phyloP scores from a whole-genome alignment of 148 eudicot species.

The Dianthus caryophyllus region DNA sequence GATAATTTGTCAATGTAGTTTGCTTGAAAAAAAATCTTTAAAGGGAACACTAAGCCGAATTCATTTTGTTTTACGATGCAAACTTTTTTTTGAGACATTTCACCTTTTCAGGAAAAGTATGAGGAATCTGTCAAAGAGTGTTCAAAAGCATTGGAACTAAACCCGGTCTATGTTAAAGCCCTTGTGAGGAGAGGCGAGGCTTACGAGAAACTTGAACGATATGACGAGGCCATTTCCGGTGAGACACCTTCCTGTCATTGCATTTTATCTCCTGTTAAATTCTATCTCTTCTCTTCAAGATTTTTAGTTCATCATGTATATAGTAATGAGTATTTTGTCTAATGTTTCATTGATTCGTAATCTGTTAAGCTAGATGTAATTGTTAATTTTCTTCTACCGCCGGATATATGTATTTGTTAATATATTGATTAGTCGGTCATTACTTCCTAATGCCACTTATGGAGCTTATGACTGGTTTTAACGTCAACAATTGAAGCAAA shows the following conservation, averaged over 20 bases:
- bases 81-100: neutral
- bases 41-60: neutral
- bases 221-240: slow-evolving; percentile 92
- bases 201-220: slow-evolving; percentile 84
- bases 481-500: neutral
- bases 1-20: neutral
- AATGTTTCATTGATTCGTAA: neutral
- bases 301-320: neutral
- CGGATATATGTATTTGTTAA: neutral
- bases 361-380: neutral
- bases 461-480: neutral
- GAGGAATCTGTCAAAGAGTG: slow-evolving; percentile 76
- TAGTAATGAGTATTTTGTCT: neutral
- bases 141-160: slow-evolving; percentile 78
- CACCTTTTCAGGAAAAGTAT: slow-evolving; percentile 48
- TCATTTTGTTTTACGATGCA: neutral
- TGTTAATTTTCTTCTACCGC: neutral
- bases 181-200: slow-evolving; percentile 82
- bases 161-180: slow-evolving; percentile 72
- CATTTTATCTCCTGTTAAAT: neutral
- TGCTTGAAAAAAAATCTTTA: neutral
- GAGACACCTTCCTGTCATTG: slow-evolving; percentile 13
- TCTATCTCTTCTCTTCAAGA: neutral
- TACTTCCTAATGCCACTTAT: neutral
- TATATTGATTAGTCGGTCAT: neutral